phyloP scores from a whole-genome alignment of 495 filamentous ascomycete species.

The Endocarpon pusillum region DNA sequence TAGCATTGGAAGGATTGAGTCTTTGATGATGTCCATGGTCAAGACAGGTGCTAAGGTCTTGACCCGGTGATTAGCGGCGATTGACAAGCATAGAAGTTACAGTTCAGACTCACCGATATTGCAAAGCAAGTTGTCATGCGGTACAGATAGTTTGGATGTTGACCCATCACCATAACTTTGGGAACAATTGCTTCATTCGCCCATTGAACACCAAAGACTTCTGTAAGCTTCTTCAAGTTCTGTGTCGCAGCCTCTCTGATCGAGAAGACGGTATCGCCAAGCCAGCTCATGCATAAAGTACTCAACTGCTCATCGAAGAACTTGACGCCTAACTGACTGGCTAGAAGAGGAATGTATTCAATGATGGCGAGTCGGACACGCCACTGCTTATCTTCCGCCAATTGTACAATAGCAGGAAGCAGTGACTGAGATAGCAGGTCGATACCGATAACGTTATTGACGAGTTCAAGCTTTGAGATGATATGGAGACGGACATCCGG shows the following conservation, averaged over 20 bases:
- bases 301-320: constrained; percentile 98
- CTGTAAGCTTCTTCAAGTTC: constrained; percentile 93
- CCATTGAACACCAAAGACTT: constrained; percentile 97
- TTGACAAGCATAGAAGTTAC: too few species aligned
- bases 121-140: constrained; percentile 99
- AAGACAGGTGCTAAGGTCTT: constrained; percentile 90
- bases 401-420: constrained; percentile 91
- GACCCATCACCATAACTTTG: constrained; percentile 95
- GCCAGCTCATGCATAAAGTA: constrained; percentile 93
- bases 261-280: constrained; percentile 97
- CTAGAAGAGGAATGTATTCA: constrained; percentile 94
- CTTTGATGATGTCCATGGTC: constrained; percentile 76
- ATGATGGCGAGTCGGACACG: constrained; percentile 95
- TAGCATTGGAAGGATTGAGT: constrained; percentile 87
- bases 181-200: constrained; percentile 94
- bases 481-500: constrained; percentile 95
- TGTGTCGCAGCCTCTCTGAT: constrained; percentile 94
- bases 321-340: constrained; percentile 85
- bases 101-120: constrained; percentile 79
- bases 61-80: too few species aligned
- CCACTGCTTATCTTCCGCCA: constrained; percentile 99
- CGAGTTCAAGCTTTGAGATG: constrained; percentile 92
- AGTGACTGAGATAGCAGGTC: constrained; percentile 91
- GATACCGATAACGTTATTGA: constrained; percentile 98
- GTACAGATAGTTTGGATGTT: constrained; percentile 96